Base-by-base conservation (phyloP, 2,329 filamentous ascomycete species). In the Cladophialophora chaetospira region DNA sequence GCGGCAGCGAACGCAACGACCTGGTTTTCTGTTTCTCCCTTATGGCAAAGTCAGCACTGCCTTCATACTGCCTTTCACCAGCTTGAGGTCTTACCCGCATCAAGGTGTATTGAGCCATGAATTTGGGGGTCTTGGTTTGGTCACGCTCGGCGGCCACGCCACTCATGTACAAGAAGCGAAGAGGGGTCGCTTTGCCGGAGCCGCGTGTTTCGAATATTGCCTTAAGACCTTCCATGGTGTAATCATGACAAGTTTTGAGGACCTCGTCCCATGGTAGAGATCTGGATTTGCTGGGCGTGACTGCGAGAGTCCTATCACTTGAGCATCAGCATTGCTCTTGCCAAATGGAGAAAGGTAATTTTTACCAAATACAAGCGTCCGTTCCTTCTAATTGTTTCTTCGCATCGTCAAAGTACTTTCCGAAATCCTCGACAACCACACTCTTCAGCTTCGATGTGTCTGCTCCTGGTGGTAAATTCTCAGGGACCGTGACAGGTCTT, bases 61-160 rank as follows among this genome's bases (percentile, higher is more conserved):
- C 21, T 3, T n/a, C 21, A n/a, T 10, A 36, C 4, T 21, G 17
- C 28, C 23, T n/a, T n/a, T n/a, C n/a, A n/a, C n/a, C n/a, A n/a
- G n/a, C n/a, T n/a, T n/a, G n/a, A n/a, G n/a, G n/a, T n/a, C 73
- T 61, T 68, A 80, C 80, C n/a, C 81, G 66, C 73, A 82, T 73
- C 8, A 76, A 53, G 5, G 48, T 60, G 54, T 82, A 82, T 36
- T 79, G 68, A 31, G 53, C 11, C 54, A 57, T 53, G 33, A 50
- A 60, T 50, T 57, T 58, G 64, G 1, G 55, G n/a, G 11, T 23
- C 25, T 53, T 53, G 72, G 75, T 72, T 17, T 70, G 76, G 44
- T 83, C 80, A 1, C 78, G 72, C 60, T 75, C 73, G 2, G 72
- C 71, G 1, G 65, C 68, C 1, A 68, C 62, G 2, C 79, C 81